Evolutionary conservation across 371 early-diverging fungal species (phyloP).

Genomic region (Conidiobolus coronatus): DNA sequence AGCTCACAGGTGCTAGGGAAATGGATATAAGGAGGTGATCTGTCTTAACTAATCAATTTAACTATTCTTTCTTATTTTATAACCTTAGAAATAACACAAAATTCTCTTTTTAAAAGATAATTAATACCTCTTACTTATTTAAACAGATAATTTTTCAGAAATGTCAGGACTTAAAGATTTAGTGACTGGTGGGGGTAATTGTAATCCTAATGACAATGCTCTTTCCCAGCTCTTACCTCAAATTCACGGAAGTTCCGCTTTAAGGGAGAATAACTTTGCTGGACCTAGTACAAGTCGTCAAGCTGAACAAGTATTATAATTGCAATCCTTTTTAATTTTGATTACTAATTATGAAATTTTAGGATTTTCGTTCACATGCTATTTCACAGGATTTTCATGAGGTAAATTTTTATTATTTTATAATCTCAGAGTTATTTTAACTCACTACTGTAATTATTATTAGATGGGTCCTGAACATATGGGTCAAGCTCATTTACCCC

Average conservation of each 20-base stretch:
- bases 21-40: no score
- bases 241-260: not conserved
- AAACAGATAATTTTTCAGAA: not conserved
- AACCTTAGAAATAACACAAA: no score
- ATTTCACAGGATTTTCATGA: not conserved
- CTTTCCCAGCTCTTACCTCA: constrained; percentile 2
- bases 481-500: no score
- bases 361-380: not conserved
- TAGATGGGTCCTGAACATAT: no score
- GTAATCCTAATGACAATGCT: constrained; percentile 36
- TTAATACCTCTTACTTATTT: no score
- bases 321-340: not conserved
- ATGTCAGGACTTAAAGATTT: constrained; percentile 14
- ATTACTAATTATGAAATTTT: not conserved
- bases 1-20: no score
- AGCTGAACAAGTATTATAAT: not conserved
- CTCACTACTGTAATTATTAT: not conserved
- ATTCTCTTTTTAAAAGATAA: no score
- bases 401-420: not conserved
- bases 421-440: not conserved
- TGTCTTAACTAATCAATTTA: no score
- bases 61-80: no score
- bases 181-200: constrained; percentile 37
- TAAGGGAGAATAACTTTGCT: not conserved
- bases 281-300: not conserved